A percentile compares a stretch with the other conserved stretches of the same genome.
Conservation (phyloP, 163 green algal genomes). For the Chloromonas sp. region DNA sequence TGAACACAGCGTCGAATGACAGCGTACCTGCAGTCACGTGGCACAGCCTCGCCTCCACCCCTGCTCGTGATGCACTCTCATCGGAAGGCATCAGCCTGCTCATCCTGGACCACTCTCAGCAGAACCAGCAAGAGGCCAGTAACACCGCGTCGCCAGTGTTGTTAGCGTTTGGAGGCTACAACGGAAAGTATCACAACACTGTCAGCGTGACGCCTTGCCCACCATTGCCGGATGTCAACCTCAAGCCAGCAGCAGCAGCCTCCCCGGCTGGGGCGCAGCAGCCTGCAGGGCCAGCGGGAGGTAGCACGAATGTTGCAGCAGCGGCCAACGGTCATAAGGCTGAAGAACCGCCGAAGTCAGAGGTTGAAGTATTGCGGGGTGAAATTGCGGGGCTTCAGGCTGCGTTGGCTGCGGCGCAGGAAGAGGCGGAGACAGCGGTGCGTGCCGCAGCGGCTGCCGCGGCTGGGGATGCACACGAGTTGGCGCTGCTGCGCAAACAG, state of each 20-base stretch:
- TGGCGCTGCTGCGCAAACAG: slow-evolving; percentile 49
- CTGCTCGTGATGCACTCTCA: slow-evolving; percentile 54
- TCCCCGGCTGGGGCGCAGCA: neutral
- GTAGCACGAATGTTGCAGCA: neutral
- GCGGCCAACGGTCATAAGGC: neutral
- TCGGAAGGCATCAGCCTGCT: slow-evolving; percentile 50
- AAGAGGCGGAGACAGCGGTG: neutral
- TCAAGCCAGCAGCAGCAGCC: neutral
- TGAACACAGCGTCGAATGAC: slow-evolving; percentile 8
- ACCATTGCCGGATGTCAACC: neutral
- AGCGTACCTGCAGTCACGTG: slow-evolving; percentile 25
- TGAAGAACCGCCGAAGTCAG: too few relatives aligned
- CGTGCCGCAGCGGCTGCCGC: neutral
- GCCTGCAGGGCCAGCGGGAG: neutral
- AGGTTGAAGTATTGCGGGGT: neutral
- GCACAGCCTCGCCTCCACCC: slow-evolving; percentile 51
- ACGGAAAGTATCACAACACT: slow-evolving; percentile 75
- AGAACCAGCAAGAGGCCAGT: too few relatives aligned
- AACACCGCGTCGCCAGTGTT: slow-evolving; percentile 31
- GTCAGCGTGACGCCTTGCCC: slow-evolving; percentile 36
- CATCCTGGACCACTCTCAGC: neutral
- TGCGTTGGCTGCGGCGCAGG: slow-evolving; percentile 36
- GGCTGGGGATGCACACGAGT: neutral
- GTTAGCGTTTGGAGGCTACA: slow-evolving; percentile 85
- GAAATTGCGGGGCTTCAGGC: neutral